Conservation (phyloP, 768 basidiomycete species). For the Filobasidium floriforme region DNA sequence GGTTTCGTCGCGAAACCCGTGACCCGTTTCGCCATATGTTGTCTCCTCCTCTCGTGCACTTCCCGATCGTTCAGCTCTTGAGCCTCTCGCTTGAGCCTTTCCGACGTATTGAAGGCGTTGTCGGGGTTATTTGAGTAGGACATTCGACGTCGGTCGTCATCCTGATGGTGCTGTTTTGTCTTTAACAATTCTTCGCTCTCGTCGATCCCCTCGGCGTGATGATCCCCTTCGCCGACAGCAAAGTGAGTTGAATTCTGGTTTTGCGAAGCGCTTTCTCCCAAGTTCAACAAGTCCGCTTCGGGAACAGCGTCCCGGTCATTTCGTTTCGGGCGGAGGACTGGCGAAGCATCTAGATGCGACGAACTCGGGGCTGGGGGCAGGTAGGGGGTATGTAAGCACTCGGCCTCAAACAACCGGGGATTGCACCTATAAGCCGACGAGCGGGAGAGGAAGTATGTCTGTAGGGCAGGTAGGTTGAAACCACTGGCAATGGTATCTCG, state of each 20-base stretch:
- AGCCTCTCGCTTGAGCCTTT: slow-evolving; percentile 8
- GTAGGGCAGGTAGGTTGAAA: slow-evolving; percentile 75
- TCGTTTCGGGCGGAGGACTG: slow-evolving; percentile 58
- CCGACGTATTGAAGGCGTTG: slow-evolving; percentile 1
- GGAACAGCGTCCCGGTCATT: slow-evolving; percentile 25
- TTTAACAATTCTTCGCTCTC: slow-evolving; percentile 20
- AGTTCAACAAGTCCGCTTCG: slow-evolving; percentile 40
- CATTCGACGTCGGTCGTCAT: slow-evolving; percentile 8
- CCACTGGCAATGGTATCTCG: slow-evolving; percentile 56
- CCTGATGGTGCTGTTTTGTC: slow-evolving; percentile 20
- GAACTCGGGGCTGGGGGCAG: slow-evolving; percentile 48
- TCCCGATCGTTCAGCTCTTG: slow-evolving; percentile 12
- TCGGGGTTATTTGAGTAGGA: background rate
- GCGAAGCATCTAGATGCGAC: slow-evolving; percentile 66
- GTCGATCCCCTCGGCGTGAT: slow-evolving; percentile 21
- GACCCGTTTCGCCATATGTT: slow-evolving; percentile 22
- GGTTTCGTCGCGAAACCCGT: slow-evolving; percentile 41
- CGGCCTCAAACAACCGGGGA: slow-evolving; percentile 72
- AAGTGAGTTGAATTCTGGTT: background rate
- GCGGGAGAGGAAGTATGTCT: slow-evolving; percentile 82
- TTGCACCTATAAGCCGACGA: slow-evolving; percentile 75
- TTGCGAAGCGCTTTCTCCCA: slow-evolving; percentile 19
- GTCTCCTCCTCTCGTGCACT: slow-evolving; percentile 15
- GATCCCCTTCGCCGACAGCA: background rate
- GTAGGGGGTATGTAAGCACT: slow-evolving; percentile 90